Evolutionary conservation across 306 rosid genomes (phyloP), one percentile per base, ranked within the genome.

Genomic region (Fragaria nilgerrensis): DNA sequence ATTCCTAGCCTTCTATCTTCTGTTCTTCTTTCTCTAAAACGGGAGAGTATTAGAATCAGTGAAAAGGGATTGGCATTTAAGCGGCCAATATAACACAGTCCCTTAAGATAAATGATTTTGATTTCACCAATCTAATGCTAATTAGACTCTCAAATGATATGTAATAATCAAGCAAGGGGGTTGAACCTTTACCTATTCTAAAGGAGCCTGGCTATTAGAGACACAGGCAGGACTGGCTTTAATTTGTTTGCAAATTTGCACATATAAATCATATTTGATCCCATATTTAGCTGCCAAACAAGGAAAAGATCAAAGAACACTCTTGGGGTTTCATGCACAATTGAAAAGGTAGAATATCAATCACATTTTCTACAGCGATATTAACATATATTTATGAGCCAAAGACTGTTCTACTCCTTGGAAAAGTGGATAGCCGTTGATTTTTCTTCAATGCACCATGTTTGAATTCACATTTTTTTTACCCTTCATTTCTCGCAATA

Each of bases 401-500:
- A 29, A 4, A 39, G 71, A 66, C 48, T 10, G 20, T 20, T 67
- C 11, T 34, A 37, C 48, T 66, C n/a, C 71, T 74, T 16, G 37
- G 77, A 50, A 74, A 73, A 9, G 41, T 41, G 25, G 59, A 74
- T 39, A 17, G 44, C 68, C 69, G 55, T 74, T 58, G 17, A 34
- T 14, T 44, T 25, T 74, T 14, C 41, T 27, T 23, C 23, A 22
- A 73, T 27, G 67, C 37, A 11, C 68, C 22, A 23, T 15, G 17
- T 39, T 74, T 39, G 43, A 59, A 58, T 74, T 41, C 69, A 73
- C 5, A 73, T 74, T 74, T 56, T 27, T 27, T 27, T 27, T 27
- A 27, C 29, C 29, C 29, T 27, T 27, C 29, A 27, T 27, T 27
- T 27, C 29, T 27, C 1, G 29, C 29, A 27, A 27, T 1, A 27